Base-by-base conservation (phyloP, 202 grass and related monocot genomes). In the Carex arenaria region DNA sequence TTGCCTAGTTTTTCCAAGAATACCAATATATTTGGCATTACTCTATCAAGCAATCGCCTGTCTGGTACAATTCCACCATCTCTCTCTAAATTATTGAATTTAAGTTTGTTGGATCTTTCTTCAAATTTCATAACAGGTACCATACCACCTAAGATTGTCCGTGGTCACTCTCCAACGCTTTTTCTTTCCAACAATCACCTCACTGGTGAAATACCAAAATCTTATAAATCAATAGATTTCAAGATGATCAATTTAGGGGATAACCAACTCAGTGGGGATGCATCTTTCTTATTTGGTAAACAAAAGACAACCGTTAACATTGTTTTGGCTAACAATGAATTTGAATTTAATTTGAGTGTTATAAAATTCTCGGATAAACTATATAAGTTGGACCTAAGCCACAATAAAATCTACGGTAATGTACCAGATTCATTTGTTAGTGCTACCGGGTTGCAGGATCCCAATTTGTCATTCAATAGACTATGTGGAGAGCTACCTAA, bases 391-490 rank as follows among this genome's bases (percentile, higher is more conserved):
- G 77, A 80, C 43, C 36, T 80, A 22, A 80, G 77, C 40, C 77
- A 80, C 40, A 80, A 80, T 62, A 60, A 61, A 20, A 80, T 94
- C 66, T 75, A 84, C 6, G 89, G 92, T 4, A 70, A 82, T 26
- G 80, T 91, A 53, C 89, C 92, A 7, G 65, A 31, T 42, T 87
- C 87, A 52, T 22, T 72, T 49, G 51, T 81, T 13, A 55, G 64
- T 40, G 67, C 63, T 26, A 20, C 78, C 0, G 80, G 13, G 42
- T 49, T 91, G 54, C n/a, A 19, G 7, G 7, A 23, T n/a, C 81
- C 90, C 43, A 85, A 94, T 79, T 72, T 94, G 45, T 89, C 82
- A 34, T 87, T 89, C 76, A 91, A 94, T 56, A 12, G 85, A 10
- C 83, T 94, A 12, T 89, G 87, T 55, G 89, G 92, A 62, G 32